These are phyloP conservation scores for Lasiodiplodia citricola DNA, from an alignment of 2,329 filamentous ascomycete genomes.

Conservation along the genomic window DNA sequence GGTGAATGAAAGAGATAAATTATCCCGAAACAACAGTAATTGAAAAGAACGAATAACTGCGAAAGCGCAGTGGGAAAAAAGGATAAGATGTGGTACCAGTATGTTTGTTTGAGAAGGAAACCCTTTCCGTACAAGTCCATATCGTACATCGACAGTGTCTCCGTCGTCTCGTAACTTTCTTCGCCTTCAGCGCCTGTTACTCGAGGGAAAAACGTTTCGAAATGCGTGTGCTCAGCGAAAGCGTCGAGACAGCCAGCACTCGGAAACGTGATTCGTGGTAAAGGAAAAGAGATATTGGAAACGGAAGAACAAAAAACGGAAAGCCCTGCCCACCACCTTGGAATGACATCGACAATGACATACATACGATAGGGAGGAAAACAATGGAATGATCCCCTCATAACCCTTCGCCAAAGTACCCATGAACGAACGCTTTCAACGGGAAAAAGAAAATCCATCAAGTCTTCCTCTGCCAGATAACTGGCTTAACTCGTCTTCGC, in stretches of 20 bases:
- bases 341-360: conserved; percentile 6
- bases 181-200: background rate
- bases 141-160: background rate
- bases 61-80: background rate
- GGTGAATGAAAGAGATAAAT: background rate
- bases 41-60: background rate
- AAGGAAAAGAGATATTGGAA: background rate
- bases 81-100: background rate
- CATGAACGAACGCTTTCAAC: conserved; percentile 12
- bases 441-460: background rate
- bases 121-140: background rate
- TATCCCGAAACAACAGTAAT: background rate
- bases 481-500: background rate
- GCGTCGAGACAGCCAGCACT: background rate
- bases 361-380: background rate
- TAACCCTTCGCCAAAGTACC: background rate
- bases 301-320: background rate
- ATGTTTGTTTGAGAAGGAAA: background rate
- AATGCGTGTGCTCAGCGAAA: background rate
- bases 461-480: background rate
- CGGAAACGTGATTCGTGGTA: background rate
- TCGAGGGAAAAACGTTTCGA: background rate
- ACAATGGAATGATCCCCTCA: background rate
- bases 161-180: background rate
- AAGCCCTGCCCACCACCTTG: conserved; percentile 9